Conservation (phyloP, 306 rosid genomes). For the Cucumis hystrix region DNA sequence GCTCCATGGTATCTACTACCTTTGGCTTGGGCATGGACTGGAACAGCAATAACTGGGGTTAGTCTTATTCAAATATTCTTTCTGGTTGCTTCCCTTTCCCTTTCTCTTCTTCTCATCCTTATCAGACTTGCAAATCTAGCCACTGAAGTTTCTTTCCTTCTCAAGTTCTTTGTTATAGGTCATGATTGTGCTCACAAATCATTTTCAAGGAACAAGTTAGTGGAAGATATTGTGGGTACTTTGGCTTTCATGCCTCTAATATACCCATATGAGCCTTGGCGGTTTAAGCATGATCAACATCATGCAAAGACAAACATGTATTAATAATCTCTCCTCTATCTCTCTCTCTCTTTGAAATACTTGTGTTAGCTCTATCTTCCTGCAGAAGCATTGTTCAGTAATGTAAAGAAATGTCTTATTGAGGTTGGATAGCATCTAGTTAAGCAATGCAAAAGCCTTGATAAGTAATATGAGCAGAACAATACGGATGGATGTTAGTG, state of each 20-base stretch:
- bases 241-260: constrained; percentile 83
- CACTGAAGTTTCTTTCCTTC: constrained; percentile 17
- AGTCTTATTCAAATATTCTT: constrained; percentile 21
- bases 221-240: constrained; percentile 92
- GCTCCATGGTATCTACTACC: constrained; percentile 97
- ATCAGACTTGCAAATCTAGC: not conserved
- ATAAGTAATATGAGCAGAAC: not conserved
- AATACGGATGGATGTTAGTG: not conserved
- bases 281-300: constrained; percentile 92
- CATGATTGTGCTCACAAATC: constrained; percentile 98
- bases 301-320: constrained; percentile 99
- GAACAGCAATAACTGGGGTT: constrained; percentile 96
- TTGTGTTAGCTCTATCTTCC: not conserved
- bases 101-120: not conserved
- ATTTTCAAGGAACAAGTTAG: constrained; percentile 83
- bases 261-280: constrained; percentile 97
- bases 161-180: constrained; percentile 89
- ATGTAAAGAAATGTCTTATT: not conserved
- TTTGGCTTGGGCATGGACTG: constrained; percentile 99
- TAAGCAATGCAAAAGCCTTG: not conserved
- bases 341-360: not conserved
- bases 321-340: not conserved
- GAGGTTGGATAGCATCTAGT: not conserved
- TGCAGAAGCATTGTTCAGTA: not conserved
- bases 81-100: not conserved